phyloP scores from a whole-genome alignment of 2,329 filamentous ascomycete species.

The Cytospora leucostoma region DNA sequence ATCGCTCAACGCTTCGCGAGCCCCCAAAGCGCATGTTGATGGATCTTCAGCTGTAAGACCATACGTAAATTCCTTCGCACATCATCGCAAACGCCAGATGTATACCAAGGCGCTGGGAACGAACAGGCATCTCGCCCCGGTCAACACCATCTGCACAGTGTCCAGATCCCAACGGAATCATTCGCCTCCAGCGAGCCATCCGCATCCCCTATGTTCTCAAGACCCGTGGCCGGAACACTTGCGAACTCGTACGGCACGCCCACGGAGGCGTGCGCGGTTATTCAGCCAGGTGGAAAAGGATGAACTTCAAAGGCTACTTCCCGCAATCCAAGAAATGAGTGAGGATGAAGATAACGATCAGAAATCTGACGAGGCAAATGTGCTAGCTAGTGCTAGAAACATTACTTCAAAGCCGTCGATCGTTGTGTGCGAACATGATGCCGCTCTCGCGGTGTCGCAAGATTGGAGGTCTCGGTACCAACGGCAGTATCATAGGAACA shows the following conservation, averaged over 20 bases:
- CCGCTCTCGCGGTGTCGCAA: neutral
- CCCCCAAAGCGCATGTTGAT: neutral
- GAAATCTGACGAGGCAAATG: neutral
- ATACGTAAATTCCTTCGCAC: neutral
- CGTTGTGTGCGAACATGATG: neutral
- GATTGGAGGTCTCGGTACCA: neutral
- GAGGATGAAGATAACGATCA: neutral
- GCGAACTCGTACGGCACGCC: neutral
- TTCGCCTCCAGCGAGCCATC: neutral
- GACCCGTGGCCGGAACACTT: neutral
- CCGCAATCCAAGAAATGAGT: neutral
- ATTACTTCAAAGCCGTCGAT: neutral
- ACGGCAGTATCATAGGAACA: neutral
- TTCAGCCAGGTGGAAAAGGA: neutral
- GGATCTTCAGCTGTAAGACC: neutral
- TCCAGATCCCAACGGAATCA: too few species aligned
- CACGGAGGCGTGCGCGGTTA: neutral
- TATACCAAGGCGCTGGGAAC: neutral
- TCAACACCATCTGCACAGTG: neutral
- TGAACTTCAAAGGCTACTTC: neutral
- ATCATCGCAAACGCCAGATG: neutral
- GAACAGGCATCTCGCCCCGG: neutral
- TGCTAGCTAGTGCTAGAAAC: too few species aligned
- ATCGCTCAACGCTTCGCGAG: neutral
- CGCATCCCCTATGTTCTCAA: neutral